Evolutionary conservation across 2,329 filamentous ascomycete species (phyloP), one percentile per base, ranked within the genome.

Genomic region (Thielaviopsis populi): DNA sequence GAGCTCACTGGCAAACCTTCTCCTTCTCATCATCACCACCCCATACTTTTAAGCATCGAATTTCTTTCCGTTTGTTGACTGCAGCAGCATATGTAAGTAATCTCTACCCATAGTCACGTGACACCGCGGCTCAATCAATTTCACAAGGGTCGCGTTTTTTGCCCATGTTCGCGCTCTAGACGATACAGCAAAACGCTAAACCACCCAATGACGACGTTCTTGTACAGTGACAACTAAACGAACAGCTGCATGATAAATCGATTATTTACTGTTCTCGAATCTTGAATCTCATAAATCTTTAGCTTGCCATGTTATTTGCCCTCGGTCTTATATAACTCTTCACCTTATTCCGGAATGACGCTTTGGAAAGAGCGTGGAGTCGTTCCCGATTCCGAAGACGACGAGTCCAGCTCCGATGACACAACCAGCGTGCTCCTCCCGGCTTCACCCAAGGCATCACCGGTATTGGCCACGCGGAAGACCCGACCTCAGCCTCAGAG

Each of bases 381-480:
- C 69, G 74, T 80, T 68, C 78, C 78, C 65, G 78, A 79, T 70
- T 80, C 78, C 67, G 78, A 80, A 69, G 78, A 79, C 65, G 78
- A 79, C 65, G 77, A 79, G 59, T 73, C 72, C 67, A 74, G 69
- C 63, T 76, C 75, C 66, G 76, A 78, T 65, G 74, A 70, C 65
- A 71, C 75, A 65, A 68, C 71, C 53, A 50, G 67, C 50, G 66
- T 24, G n/a, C 30, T 11, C 24, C 41, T 6, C 37, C 59, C 40
- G 2, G 17, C 17, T 61, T 64, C 11, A 46, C 66, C 22, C 30
- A 46, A 64, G 43, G 41, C 42, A 24, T 40, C n/a, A n/a, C 46
- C 58, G n/a, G 13, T n/a, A 50, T 15, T 5, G 15, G 17, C 43
- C 62, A 27, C 37, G 22, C 40, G 61, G 54, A 64, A 13, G 13